Evolutionary conservation across 805 yeast genomes (phyloP).

Genomic region (Saccharomycopsis sp.): DNA sequence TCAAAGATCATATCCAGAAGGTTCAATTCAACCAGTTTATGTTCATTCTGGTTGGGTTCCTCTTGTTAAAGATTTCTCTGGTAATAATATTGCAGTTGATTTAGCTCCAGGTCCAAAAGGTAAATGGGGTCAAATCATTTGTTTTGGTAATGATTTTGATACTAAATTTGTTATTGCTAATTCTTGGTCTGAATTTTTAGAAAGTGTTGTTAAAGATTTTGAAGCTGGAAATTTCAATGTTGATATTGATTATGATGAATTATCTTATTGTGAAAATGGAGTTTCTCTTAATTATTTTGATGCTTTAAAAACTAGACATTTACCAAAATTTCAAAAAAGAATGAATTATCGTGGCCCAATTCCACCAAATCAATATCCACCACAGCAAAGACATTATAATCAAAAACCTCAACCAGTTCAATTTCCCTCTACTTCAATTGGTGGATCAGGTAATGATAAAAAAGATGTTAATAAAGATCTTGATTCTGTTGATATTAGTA

Average conservation of each 20-base stretch:
- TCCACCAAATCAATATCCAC: neutral
- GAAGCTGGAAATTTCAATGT: slow-evolving; percentile 75
- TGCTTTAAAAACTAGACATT: slow-evolving; percentile 28
- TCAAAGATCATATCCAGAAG: slow-evolving; percentile 69
- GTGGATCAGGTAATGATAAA: neutral
- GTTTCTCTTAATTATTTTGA: slow-evolving; percentile 43
- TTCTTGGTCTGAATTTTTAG: slow-evolving; percentile 82
- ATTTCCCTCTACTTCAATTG: slow-evolving; percentile 6
- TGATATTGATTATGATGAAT: slow-evolving; percentile 54
- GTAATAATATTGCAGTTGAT: slow-evolving; percentile 89
- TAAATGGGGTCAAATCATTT: slow-evolving; percentile 80
- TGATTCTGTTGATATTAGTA: slow-evolving; percentile 9
- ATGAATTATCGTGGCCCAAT: neutral
- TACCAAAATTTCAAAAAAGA: slow-evolving; percentile 16
- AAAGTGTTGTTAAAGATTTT: slow-evolving; percentile 74
- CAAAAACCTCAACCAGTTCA: neutral
- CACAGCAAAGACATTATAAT: no score
- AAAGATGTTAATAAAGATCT: neutral
- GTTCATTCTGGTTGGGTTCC: slow-evolving; percentile 93
- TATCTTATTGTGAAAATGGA: slow-evolving; percentile 56
- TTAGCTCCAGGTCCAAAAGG: slow-evolving; percentile 75
- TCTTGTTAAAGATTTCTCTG: slow-evolving; percentile 74
- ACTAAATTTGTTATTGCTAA: slow-evolving; percentile 78
- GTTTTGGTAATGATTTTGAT: slow-evolving; percentile 93
- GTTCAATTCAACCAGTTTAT: slow-evolving; percentile 60